Conservation (phyloP, 495 filamentous ascomycete genomes). For the Hypomontagnella submonticulosa region DNA sequence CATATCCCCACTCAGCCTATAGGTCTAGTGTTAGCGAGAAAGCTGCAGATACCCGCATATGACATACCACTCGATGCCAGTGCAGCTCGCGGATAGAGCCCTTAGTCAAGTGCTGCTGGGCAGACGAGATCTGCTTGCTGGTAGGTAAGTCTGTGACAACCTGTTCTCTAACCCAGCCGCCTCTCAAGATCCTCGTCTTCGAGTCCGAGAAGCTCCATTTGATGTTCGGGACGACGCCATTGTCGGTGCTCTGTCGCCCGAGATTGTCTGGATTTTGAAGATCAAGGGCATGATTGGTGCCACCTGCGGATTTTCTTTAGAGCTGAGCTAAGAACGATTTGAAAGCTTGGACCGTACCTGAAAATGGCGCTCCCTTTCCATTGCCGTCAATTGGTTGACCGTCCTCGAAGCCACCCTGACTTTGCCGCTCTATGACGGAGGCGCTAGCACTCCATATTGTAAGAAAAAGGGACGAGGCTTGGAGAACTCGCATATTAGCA, state of each 20-base stretch:
- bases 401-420: conserved; percentile 52
- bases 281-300: conserved; percentile 63
- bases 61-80: conserved; percentile 71
- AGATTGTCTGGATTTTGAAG: conserved; percentile 71
- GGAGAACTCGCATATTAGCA: conserved; percentile 41
- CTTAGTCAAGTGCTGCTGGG: conserved; percentile 72
- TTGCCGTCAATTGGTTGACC: conserved; percentile 66
- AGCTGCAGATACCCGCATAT: not conserved
- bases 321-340: conserved; percentile 7
- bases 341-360: conserved; percentile 53
- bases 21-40: conserved; percentile 4
- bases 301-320: conserved; percentile 47
- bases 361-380: conserved; percentile 66
- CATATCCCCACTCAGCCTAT: conserved; percentile 73
- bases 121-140: conserved; percentile 70
- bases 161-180: conserved; percentile 73
- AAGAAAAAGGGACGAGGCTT: conserved; percentile 35
- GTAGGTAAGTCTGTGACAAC: conserved; percentile 68
- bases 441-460: conserved; percentile 32
- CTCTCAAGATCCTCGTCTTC: conserved; percentile 67
- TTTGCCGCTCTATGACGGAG: conserved; percentile 44
- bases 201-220: conserved; percentile 75
- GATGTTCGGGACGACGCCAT: conserved; percentile 67
- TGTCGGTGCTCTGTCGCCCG: conserved; percentile 66
- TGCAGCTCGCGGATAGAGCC: conserved; percentile 72